These are phyloP conservation scores for Sicyos edulis DNA, from an alignment of 306 rosid species.

Conservation along the genomic window DNA sequence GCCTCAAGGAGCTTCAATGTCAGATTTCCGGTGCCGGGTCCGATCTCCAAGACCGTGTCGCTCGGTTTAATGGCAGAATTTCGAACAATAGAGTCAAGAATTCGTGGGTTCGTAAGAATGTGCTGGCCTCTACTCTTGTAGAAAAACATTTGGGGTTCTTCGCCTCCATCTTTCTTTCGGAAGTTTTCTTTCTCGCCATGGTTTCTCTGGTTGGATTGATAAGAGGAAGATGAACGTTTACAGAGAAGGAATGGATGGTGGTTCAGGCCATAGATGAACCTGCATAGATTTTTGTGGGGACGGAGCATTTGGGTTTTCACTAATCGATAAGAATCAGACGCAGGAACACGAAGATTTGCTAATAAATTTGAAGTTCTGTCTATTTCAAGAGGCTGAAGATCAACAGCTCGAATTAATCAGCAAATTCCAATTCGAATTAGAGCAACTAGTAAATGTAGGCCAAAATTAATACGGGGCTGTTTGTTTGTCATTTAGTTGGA, in stretches of 20 bases:
- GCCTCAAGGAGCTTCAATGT: conserved; percentile 75
- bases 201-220: conserved; percentile 22
- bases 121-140: conserved; percentile 86
- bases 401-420: not conserved
- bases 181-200: conserved; percentile 11
- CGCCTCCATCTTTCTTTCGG: conserved; percentile 21
- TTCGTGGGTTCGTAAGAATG: conserved; percentile 61
- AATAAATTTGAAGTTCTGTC: not conserved
- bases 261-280: conserved; percentile 20
- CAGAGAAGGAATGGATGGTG: conserved; percentile 19
- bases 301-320: conserved; percentile 36
- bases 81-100: conserved; percentile 54
- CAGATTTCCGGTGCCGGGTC: conserved; percentile 94
- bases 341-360: not conserved
- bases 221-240: conserved; percentile 27
- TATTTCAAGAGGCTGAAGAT: not conserved
- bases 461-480: too few species aligned
- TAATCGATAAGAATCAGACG: not conserved
- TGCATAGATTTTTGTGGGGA: conserved; percentile 19
- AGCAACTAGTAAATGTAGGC: too few species aligned
- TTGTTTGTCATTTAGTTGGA: too few species aligned
- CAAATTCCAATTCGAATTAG: too few species aligned
- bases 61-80: conserved; percentile 57
- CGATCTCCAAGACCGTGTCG: conserved; percentile 92
- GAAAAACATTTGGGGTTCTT: conserved; percentile 30